Conservation (phyloP, 164 flowering plant genomes). For the Vitis riparia region DNA sequence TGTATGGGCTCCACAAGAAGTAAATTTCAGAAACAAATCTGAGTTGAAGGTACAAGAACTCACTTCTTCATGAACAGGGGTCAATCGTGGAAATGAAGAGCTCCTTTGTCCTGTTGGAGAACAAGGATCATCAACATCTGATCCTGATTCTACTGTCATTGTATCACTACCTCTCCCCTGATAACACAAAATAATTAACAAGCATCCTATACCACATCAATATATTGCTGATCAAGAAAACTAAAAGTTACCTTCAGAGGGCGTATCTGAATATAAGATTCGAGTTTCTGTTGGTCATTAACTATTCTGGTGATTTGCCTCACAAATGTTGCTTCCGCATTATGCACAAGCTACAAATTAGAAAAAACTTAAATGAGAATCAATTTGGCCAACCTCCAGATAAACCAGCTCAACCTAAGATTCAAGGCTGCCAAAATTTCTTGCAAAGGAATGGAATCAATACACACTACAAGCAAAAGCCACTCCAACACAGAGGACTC, state of each 20-base stretch:
- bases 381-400: neutral
- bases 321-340: slow-evolving; percentile 54
- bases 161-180: slow-evolving; percentile 67
- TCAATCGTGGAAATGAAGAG: slow-evolving; percentile 35
- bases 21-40: neutral
- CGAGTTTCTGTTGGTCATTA: slow-evolving; percentile 39
- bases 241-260: slow-evolving; percentile 47
- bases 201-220: too few species aligned
- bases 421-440: neutral
- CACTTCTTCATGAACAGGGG: slow-evolving; percentile 74
- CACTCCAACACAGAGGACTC: neutral
- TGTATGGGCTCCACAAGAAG: too few species aligned
- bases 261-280: slow-evolving; percentile 38
- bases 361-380: slow-evolving; percentile 3
- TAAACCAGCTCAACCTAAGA: neutral
- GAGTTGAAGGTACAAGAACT: slow-evolving; percentile 19
- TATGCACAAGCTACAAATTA: slow-evolving; percentile 61
- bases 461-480: neutral
- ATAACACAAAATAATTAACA: slow-evolving; percentile 4
- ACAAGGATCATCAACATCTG: slow-evolving; percentile 58
- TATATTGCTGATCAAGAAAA: neutral
- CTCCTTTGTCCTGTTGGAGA: slow-evolving; percentile 46
- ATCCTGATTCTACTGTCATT: slow-evolving; percentile 59
- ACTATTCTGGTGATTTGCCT: slow-evolving; percentile 50
- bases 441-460: neutral